phyloP scores from a whole-genome alignment of 2,329 filamentous ascomycete genomes.

The Penicillium sp. region DNA sequence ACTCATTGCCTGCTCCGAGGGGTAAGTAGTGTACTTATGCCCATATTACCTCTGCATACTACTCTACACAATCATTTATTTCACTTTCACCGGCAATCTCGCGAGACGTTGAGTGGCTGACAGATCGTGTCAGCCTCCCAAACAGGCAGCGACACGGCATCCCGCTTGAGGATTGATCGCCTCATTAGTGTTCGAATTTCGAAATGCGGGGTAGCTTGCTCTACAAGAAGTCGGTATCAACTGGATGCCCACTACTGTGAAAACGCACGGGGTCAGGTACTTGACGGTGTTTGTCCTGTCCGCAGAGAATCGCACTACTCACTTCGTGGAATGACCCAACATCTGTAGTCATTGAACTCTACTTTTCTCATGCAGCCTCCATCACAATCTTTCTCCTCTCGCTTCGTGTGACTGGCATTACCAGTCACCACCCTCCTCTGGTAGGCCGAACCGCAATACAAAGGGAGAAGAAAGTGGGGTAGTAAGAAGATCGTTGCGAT shows the following conservation, averaged over 20 bases:
- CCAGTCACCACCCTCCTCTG: background rate
- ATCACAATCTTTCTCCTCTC: slow-evolving; percentile 13
- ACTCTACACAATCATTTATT: background rate
- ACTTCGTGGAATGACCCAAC: background rate
- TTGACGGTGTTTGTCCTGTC: background rate
- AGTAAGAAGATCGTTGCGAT: background rate
- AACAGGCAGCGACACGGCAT: background rate
- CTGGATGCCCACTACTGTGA: background rate
- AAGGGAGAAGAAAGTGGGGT: background rate
- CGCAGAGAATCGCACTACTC: background rate
- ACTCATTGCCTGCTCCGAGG: background rate
- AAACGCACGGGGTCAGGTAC: background rate
- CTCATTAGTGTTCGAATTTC: slow-evolving; percentile 7
- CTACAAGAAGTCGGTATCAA: background rate
- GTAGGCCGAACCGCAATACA: background rate
- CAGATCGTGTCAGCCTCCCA: background rate
- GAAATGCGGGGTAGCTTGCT: slow-evolving; percentile 20
- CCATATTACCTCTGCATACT: slow-evolving; percentile 1
- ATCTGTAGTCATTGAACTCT: background rate
- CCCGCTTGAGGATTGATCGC: slow-evolving; percentile 11
- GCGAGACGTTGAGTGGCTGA: background rate
- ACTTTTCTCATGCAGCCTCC: slow-evolving; percentile 13
- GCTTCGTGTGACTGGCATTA: slow-evolving; percentile 5
- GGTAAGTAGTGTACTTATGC: slow-evolving; percentile 22
- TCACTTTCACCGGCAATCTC: background rate